Evolutionary conservation across 73 alveolate genomes (phyloP).

Genomic region (Tetrahymena thermophila): DNA sequence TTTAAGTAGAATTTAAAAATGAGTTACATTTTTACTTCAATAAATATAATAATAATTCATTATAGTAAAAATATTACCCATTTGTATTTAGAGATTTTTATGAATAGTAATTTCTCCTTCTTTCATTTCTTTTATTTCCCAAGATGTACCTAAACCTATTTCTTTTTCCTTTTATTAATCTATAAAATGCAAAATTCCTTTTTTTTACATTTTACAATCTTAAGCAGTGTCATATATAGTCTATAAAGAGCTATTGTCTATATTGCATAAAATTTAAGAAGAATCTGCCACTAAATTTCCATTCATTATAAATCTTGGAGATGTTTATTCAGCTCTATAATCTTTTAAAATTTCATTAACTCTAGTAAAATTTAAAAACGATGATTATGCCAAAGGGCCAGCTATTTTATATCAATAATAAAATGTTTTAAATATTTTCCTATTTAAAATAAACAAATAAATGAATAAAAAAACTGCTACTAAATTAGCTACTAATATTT

Average conservation of each 20-base stretch:
- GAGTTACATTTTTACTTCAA: too few species aligned
- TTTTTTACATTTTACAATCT: neutral
- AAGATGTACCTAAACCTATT: constrained; percentile 50
- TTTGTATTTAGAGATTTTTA: constrained; percentile 24
- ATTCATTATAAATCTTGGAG: constrained; percentile 18
- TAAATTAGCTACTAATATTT: too few species aligned
- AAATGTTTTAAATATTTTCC: too few species aligned
- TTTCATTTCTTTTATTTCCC: neutral
- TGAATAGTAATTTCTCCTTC: neutral
- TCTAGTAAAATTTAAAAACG: constrained; percentile 19
- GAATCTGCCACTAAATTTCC: neutral
- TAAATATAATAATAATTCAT: neutral
- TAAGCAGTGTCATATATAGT: neutral
- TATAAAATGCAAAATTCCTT: neutral
- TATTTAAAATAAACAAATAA: too few species aligned
- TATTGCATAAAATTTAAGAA: neutral
- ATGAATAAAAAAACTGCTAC: too few species aligned
- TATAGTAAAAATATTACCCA: constrained; percentile 16
- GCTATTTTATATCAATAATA: neutral
- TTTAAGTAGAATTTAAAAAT: neutral
- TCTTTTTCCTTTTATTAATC: constrained; percentile 42
- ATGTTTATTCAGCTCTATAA: constrained; percentile 8
- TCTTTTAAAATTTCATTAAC: constrained; percentile 5
- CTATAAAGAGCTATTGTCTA: neutral
- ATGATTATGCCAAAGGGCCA: neutral